A percentile compares a stretch with the other conserved stretches of the same genome.
phyloP scores from a whole-genome alignment of 257 asterid species.

The Ajuga chamaepitys region DNA sequence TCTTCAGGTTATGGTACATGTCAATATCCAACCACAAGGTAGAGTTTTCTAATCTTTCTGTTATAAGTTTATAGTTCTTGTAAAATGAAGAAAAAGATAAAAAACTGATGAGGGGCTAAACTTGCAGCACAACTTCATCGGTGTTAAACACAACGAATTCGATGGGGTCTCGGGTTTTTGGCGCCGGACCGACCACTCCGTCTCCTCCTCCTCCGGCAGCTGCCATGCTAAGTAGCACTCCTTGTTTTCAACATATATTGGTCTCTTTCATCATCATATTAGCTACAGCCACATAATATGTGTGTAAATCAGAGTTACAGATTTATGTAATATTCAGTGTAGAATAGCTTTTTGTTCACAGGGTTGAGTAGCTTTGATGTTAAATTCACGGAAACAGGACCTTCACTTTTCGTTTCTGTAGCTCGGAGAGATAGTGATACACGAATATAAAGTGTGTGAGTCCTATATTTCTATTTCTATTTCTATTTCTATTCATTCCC shows the following conservation, averaged over 20 bases:
- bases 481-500: no score
- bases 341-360: neutral
- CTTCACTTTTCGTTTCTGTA: no score
- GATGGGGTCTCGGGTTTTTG: constrained; percentile 69
- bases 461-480: no score
- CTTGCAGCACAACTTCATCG: constrained; percentile 81
- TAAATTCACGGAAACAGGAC: no score
- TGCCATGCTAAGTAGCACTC: neutral
- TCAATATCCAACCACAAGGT: constrained; percentile 68
- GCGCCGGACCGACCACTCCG: constrained; percentile 63
- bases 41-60: neutral
- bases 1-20: constrained; percentile 64
- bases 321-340: neutral
- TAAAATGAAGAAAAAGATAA: neutral
- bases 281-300: neutral
- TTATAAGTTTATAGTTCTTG: neutral
- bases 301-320: neutral
- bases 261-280: constrained; percentile 13
- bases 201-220: constrained; percentile 51
- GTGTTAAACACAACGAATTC: constrained; percentile 60
- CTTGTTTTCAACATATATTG: constrained; percentile 13
- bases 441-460: no score
- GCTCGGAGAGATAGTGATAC: no score
- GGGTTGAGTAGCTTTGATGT: neutral
- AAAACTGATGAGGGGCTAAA: neutral